Base-by-base conservation (phyloP, 352 stramenopile species). In the Globisporangium cystogenes region DNA sequence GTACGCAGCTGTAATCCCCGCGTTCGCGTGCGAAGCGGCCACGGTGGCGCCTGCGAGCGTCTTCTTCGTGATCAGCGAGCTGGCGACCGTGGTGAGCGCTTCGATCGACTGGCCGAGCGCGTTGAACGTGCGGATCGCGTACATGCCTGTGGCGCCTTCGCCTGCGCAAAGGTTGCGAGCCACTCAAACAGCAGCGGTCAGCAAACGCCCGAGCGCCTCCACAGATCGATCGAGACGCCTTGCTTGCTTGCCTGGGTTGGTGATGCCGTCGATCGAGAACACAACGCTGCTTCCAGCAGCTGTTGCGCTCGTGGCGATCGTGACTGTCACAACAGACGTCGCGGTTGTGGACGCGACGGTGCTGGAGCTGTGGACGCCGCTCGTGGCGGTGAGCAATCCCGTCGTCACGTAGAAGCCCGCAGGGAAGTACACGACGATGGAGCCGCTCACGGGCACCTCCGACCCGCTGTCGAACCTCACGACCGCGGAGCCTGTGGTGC, bases 181-280 rank as follows among this genome's bases (percentile, higher is more conserved):
- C 31, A 36, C 31, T 3, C 31, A 36, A 11, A 12, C 18, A 20
- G 10, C 14, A 18, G 12, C 7, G 14, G n/a, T 23, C 12, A 41
- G 14, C 16, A 21, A 18, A n/a, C 12, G 12, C 6, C 36, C 21
- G 36, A 43, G 20, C 15, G 39, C 39, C 20, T 15, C 6, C 16
- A 20, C 14, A 41, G 8, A 4, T n/a, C 36, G 6, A 20, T 23
- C 7, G 16, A 27, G 7, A 10, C n/a, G n/a, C n/a, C n/a, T n/a
- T n/a, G n/a, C n/a, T n/a, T 7, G 23, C n/a, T 7, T 40, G 76
- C 77, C 77, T 73, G 76, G 74, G 60, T 82, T 83, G 1, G 68
- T 72, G 55, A 90, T 76, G n/a, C 63, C 66, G 23, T 74, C 62
- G 26, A 86, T 47, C 0, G 63, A 67, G 53, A 90, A 87, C 12